Evolutionary conservation across 1,284 basidiomycete species (phyloP), one percentile per base, ranked within the genome.

Genomic region (Cronartium quercuum): DNA sequence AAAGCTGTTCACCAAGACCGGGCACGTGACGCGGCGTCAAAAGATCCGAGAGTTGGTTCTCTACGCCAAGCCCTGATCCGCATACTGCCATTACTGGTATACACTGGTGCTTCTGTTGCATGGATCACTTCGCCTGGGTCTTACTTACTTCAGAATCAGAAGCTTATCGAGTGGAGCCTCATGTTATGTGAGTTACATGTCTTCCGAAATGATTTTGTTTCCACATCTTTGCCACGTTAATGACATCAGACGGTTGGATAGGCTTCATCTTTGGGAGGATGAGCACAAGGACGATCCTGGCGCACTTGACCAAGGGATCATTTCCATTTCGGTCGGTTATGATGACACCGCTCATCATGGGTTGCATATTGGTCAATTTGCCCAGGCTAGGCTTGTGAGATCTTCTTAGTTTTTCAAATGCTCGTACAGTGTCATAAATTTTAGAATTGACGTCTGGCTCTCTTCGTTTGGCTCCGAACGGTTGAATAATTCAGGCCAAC

Each of bases 191-290:
- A 35, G 69, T 55, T 24, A 35, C 42, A 6, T 15, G 6, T 62
- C n/a, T 21, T 58, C 40, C 12, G n/a, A 37, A n/a, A 35, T 15
- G 41, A n/a, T 55, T 18, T n/a, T 38, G 37, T 21, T 24, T 35
- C 29, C 38, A 6, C 34, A 24, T 34, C 47, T 63, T 61, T 61
- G 40, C 13, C 21, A 60, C 40, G 29, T 40, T 44, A 15, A 40
- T n/a, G 21, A 29, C 35, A 34, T n/a, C 12, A 44, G 12, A 34
- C 13, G 29, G 9, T 42, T 1, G 15, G n/a, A 64, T 29, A 73
- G 69, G 62, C 66, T 55, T 73, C 18, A 65, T 73, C 47, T 73
- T 73, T 55, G 69, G 69, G 1, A 62, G 69, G 63, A 73, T 73
- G 24, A 42, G 62, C 24, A 73, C 69, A 3, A 64, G 63, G 62